These are phyloP conservation scores for Diospyros kaki DNA, from an alignment of 148 eudicot genomes.

Conservation along the genomic window DNA sequence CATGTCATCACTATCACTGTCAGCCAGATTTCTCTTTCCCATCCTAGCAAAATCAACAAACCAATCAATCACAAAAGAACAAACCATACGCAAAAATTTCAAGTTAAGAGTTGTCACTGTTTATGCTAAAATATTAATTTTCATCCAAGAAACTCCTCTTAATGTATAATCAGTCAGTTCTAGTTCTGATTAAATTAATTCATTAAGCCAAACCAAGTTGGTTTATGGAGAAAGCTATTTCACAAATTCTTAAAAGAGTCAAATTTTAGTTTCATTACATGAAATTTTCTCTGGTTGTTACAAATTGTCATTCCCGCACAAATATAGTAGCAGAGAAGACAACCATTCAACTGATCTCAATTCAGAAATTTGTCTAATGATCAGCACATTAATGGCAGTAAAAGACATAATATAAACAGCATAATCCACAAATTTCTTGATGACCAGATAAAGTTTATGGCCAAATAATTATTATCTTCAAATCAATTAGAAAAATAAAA, in stretches of 20 bases:
- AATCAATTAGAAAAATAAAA: not conserved
- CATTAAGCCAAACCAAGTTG: no score
- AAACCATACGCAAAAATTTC: slow-evolving; percentile 2
- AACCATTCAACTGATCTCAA: not conserved
- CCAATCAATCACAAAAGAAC: slow-evolving; percentile 1
- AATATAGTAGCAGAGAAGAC: not conserved
- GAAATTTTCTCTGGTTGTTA: not conserved
- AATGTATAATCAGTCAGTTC: not conserved
- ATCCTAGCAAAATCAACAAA: slow-evolving; percentile 42
- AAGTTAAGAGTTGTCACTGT: not conserved
- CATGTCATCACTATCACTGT: slow-evolving; percentile 54
- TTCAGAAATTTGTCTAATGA: not conserved
- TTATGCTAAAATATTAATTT: not conserved
- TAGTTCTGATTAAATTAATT: no score
- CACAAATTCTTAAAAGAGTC: not conserved
- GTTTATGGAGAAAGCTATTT: no score
- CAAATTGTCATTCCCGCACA: not conserved
- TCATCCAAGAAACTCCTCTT: not conserved
- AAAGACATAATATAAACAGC: not conserved
- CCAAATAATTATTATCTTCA: not conserved
- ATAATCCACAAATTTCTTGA: not conserved
- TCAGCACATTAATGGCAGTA: no score
- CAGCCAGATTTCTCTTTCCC: slow-evolving; percentile 79
- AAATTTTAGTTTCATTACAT: not conserved
- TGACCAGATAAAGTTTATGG: not conserved